Conservation (phyloP, 1,284 basidiomycete species). For the Tylopilus orsonianus region DNA sequence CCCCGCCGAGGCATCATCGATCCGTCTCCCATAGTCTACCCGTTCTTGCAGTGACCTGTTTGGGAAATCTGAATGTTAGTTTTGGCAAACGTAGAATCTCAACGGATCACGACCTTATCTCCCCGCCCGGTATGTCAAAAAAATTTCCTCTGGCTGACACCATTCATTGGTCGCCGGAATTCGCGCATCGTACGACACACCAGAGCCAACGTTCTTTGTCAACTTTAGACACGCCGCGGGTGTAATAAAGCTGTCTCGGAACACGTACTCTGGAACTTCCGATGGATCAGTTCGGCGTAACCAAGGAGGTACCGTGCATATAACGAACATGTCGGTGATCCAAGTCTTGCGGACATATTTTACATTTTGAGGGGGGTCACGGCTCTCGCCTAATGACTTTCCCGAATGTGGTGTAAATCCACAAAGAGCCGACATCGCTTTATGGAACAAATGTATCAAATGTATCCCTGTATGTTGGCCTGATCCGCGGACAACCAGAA, state of each 20-base stretch:
- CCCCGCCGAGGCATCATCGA: conserved; percentile 16
- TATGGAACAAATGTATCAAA: not conserved
- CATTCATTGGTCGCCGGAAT: conserved; percentile 17
- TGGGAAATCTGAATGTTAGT: conserved; percentile 13
- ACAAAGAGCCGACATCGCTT: not conserved
- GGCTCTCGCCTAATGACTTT: not conserved
- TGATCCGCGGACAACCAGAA: conserved; percentile 32
- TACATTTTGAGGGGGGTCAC: conserved; percentile 9
- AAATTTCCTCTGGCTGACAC: conserved; percentile 16
- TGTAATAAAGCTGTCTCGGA: conserved; percentile 24
- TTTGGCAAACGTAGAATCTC: conserved; percentile 20
- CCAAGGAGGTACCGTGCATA: not conserved
- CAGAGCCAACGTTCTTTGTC: conserved; percentile 21
- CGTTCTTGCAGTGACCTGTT: conserved; percentile 1
- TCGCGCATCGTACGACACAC: conserved; percentile 15
- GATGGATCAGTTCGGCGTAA: conserved; percentile 9
- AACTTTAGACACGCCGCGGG: conserved; percentile 29
- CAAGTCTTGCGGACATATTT: conserved; percentile 2
- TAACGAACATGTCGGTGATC: not conserved
- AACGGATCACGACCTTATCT: conserved; percentile 36
- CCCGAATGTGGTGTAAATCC: conserved; percentile 12
- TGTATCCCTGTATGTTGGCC: conserved; percentile 7
- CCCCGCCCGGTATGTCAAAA: conserved; percentile 18
- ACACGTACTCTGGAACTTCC: conserved; percentile 12
- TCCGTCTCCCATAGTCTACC: conserved; percentile 3